Base-by-base conservation (phyloP, 371 early-diverging fungal genomes). In the Mucor mucedo region DNA sequence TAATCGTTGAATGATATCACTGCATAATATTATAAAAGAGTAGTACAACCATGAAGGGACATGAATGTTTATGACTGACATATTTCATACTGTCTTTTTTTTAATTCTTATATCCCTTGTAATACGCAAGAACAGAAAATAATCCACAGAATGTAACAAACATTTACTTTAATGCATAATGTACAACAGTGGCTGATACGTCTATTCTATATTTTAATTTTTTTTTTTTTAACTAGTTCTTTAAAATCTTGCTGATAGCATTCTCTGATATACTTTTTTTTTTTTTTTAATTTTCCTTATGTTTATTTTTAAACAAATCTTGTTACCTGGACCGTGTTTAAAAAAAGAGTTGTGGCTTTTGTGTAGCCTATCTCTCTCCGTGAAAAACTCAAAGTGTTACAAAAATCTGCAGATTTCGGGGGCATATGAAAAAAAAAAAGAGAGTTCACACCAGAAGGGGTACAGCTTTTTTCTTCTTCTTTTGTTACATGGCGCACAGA, bases 181-280 rank as follows among this genome's bases (percentile, higher is more conserved):
- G 59, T 59, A 59, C 59, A 49, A 59, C 59, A 11, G 59, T 59
- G 59, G 59, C 59, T 59, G 59, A 58, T 35, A 29, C 11, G 32
- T 32, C 21, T 21, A 21, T 21, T 21, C 21, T 21, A 42, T 14
- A 13, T 21, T 7, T 27, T 47, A 27, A 4, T 47, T 28, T 1
- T 47, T 47, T 30, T 7, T 47, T 47, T 27, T 47, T 7, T 42
- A 14, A 14, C 44, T 14, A 44, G 14, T 14, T 10, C 14, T 14
- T 14, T 44, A 4, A 2, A 21, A 21, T 21, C 21, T 41, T 41
- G 14, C 14, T 9, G 41, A 41, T 41, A 41, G 11, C 47, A 3
- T 47, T 47, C 4, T 21, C 2, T 5, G 16, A 3, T 1, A 4
- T 47, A 21, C 21, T 21, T 47, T 47, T 47, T 21, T 9, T 27